A percentile compares a stretch with the other conserved stretches of the same genome.
Conservation (phyloP, 495 filamentous ascomycete genomes). For the Podospora pseudocomata region DNA sequence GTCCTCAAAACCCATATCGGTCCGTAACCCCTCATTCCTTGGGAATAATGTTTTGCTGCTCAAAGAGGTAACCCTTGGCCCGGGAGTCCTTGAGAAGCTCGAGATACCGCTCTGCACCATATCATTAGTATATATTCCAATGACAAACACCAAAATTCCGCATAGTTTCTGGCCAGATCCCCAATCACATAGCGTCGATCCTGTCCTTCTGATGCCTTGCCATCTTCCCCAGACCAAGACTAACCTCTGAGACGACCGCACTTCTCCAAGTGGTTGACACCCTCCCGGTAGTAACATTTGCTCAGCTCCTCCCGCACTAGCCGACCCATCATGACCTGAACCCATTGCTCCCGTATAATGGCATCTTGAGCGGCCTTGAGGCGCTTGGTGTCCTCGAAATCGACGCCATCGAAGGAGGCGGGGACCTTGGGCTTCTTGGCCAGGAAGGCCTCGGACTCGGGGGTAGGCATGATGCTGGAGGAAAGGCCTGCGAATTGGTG, state of each 20-base stretch:
- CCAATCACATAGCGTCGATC: background rate
- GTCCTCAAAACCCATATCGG: background rate
- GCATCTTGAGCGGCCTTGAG: constrained; percentile 93
- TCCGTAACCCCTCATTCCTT: constrained; percentile 36
- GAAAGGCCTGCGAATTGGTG: constrained; percentile 5
- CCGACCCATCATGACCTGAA: constrained; percentile 93
- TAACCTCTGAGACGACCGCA: constrained; percentile 87
- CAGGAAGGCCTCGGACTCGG: constrained; percentile 88
- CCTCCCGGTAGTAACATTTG: constrained; percentile 92
- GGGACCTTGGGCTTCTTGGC: constrained; percentile 92
- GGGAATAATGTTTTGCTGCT: constrained; percentile 82
- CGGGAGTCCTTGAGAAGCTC: constrained; percentile 80
- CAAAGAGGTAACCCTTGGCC: constrained; percentile 82
- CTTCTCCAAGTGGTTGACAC: constrained; percentile 97
- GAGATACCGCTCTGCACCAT: constrained; percentile 77
- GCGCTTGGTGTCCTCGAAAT: constrained; percentile 86
- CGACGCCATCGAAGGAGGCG: constrained; percentile 93
- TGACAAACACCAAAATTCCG: background rate
- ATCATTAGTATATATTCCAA: constrained; percentile 8
- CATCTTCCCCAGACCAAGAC: constrained; percentile 29
- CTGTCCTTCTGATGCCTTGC: background rate
- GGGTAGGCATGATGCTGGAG: constrained; percentile 62
- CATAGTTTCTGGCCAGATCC: background rate
- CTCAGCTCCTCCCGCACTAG: constrained; percentile 89
- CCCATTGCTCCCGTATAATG: constrained; percentile 95